Base-by-base conservation (phyloP, 371 early-diverging fungal species). In the Rhizopus delemar region DNA sequence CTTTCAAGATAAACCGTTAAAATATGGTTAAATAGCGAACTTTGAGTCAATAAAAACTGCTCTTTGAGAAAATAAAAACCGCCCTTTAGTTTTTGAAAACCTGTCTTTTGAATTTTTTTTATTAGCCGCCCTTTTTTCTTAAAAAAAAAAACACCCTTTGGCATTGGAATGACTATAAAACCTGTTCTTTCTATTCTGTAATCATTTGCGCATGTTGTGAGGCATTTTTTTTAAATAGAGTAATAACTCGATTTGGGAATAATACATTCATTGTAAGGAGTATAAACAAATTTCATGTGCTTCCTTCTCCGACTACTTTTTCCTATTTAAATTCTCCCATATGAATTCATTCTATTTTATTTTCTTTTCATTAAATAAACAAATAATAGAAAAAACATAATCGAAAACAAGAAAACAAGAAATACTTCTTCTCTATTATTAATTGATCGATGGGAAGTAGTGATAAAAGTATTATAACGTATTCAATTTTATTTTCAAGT, bases 361-460 rank as follows among this genome's bases (percentile, higher is more conserved):
- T 38, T 38, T 22, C 22, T 22, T 22, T 22, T 22, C 22, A 22
- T 22, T 22, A 22, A 22, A 22, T 22, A 22, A 22, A 22, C 22
- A 22, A 22, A 22, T 22, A 22, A 22, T 22, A 22, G 22, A 22
- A 22, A 22, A 22, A 22, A 22, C 22, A 22, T 22, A 22, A 22
- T 22, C 22, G 22, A 22, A 22, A 22, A 22, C 22, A 22, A 22
- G 22, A 22, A 22, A 22, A 22, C 22, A 22, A 22, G 22, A 22
- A 22, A 22, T 22, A 22, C 22, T 22, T n/a, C 56, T 65, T 51
- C 53, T 65, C 65, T 56, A 13, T 38, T 46, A 16, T 46, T 48
- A 52, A 54, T 31, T 13, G 61, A 64, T 61, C 58, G 56, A 69
- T 69, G 69, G 65, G 54, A 64, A 69, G 65, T 64, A 51, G 59